Evolutionary conservation across 768 basidiomycete genomes (phyloP).

Genomic region (Tylopilus cervinicoccineus): DNA sequence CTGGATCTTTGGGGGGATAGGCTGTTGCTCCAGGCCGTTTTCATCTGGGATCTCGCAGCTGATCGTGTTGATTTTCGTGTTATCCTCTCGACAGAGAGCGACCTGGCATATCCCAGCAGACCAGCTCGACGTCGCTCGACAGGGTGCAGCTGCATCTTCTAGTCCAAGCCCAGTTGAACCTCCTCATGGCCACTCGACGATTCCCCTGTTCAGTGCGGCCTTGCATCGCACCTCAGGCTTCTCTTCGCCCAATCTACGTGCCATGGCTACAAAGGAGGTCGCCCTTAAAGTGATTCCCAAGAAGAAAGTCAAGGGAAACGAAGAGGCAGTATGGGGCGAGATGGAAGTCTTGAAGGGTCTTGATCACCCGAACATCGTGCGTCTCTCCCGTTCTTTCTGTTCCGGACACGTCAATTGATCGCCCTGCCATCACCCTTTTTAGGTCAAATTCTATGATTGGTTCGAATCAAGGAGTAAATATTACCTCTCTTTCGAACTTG

Average conservation of each 20-base stretch:
- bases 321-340: constrained; percentile 84
- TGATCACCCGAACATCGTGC: constrained; percentile 87
- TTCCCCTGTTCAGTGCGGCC: constrained; percentile 27
- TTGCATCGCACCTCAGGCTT: constrained; percentile 19
- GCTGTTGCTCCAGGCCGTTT: constrained; percentile 1
- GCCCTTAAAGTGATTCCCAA: constrained; percentile 91
- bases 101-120: constrained; percentile 75
- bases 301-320: constrained; percentile 93
- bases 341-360: constrained; percentile 90
- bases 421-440: background rate
- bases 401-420: background rate
- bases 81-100: constrained; percentile 44
- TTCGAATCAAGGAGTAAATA: constrained; percentile 94
- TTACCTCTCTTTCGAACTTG: constrained; percentile 94
- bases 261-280: constrained; percentile 59
- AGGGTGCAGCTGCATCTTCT: constrained; percentile 49
- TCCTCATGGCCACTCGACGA: constrained; percentile 20
- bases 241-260: constrained; percentile 24
- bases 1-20: background rate
- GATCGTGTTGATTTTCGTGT: background rate
- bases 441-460: constrained; percentile 97
- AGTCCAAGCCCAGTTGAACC: constrained; percentile 18
- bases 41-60: background rate
- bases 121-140: constrained; percentile 50
- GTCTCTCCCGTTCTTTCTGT: constrained; percentile 19